Conservation (phyloP, 2,329 filamentous ascomycete species). For the Pyrenophora teres region DNA sequence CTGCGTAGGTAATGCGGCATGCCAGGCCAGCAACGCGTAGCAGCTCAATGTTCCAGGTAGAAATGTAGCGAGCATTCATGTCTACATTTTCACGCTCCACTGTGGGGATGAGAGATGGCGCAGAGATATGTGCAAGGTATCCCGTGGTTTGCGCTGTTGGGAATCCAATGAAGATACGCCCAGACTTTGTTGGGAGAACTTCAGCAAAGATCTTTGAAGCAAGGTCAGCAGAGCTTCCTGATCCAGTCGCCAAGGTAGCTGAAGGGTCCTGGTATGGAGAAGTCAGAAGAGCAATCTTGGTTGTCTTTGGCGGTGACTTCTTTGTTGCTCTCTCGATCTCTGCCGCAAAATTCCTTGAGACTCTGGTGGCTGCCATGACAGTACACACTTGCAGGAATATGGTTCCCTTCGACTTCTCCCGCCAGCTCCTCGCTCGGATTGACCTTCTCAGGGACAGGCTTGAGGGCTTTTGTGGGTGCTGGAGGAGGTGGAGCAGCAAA, state of each 20-base stretch:
- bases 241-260: constrained; percentile 63
- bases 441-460: constrained; percentile 25
- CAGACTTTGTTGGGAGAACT: constrained; percentile 85
- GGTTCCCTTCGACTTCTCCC: constrained; percentile 69
- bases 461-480: constrained; percentile 25
- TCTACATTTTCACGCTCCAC: constrained; percentile 97
- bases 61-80: constrained; percentile 91
- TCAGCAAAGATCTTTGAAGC: constrained; percentile 83
- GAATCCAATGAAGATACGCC: constrained; percentile 95
- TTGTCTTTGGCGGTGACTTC: constrained; percentile 89
- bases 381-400: constrained; percentile 91
- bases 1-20: constrained; percentile 81
- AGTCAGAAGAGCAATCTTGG: constrained; percentile 84
- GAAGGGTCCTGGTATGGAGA: constrained; percentile 84
- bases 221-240: constrained; percentile 58
- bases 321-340: constrained; percentile 96
- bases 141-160: constrained; percentile 97
- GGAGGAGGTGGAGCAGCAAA: constrained; percentile 36
- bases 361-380: constrained; percentile 77
- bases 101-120: constrained; percentile 93
- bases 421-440: constrained; percentile 67
- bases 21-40: constrained; percentile 88
- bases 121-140: constrained; percentile 89
- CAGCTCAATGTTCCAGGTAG: constrained; percentile 95
- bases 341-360: constrained; percentile 72